Percentiles rank a stretch among this genome's conserved stretches.
Evolutionary conservation across 2,329 filamentous ascomycete species (phyloP).

Genomic region (Penicillium polonicum): DNA sequence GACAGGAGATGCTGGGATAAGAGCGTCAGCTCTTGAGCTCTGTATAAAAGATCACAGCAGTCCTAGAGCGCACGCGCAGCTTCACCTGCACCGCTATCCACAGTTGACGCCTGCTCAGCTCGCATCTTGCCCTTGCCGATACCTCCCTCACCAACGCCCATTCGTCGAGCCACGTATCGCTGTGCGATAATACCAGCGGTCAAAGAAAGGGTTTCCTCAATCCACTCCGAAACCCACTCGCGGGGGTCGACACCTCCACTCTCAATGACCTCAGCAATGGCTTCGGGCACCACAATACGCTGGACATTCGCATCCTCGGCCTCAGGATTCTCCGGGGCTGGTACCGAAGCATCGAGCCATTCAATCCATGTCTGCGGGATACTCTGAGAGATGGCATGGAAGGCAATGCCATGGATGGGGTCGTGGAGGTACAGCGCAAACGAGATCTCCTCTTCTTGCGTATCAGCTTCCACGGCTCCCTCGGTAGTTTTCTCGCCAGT

Average conservation of each 20-base stretch:
- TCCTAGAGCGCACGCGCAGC: constrained; percentile 55
- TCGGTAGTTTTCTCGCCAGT: constrained; percentile 37
- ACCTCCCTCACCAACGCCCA: constrained; percentile 89
- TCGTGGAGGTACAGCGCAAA: constrained; percentile 80
- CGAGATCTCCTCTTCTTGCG: constrained; percentile 60
- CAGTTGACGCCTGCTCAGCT: constrained; percentile 53
- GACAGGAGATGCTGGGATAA: background rate
- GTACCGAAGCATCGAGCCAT: constrained; percentile 76
- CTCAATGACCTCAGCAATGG: constrained; percentile 80
- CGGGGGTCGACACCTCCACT: constrained; percentile 78
- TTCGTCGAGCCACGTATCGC: constrained; percentile 87
- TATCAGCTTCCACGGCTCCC: constrained; percentile 38
- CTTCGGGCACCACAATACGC: constrained; percentile 62
- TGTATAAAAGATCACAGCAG: background rate
- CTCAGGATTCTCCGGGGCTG: constrained; percentile 40
- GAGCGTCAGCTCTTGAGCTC: background rate
- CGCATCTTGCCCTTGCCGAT: constrained; percentile 56
- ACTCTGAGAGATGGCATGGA: constrained; percentile 76
- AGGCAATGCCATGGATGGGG: constrained; percentile 86
- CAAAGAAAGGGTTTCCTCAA: constrained; percentile 80
- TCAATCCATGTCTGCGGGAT: constrained; percentile 82
- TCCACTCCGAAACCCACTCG: constrained; percentile 97
- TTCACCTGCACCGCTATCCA: constrained; percentile 60
- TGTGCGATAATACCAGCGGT: constrained; percentile 85
- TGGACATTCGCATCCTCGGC: constrained; percentile 38